Percentiles rank a stretch among this genome's conserved stretches.
Conservation (phyloP, 495 filamentous ascomycete genomes). For the Beverwykella pulmonaria region DNA sequence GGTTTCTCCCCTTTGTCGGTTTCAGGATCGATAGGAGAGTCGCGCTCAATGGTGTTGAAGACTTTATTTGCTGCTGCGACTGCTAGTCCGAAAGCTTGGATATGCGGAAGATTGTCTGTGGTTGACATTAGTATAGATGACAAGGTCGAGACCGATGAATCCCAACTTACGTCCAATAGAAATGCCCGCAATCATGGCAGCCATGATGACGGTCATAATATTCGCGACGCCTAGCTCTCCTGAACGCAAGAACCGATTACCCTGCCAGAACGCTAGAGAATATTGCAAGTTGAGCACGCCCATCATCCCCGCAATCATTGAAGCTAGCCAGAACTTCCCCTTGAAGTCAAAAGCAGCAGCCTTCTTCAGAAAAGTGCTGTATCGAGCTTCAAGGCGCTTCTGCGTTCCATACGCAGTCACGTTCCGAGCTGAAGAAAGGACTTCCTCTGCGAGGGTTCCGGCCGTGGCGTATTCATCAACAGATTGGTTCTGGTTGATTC, state of each 20-base stretch:
- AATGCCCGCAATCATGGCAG: conserved; percentile 89
- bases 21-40: conserved; percentile 83
- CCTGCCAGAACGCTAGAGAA: conserved; percentile 89
- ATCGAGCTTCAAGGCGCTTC: conserved; percentile 81
- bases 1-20: conserved; percentile 70
- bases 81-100: conserved; percentile 78
- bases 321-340: conserved; percentile 66
- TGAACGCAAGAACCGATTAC: conserved; percentile 73
- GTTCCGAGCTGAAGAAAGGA: conserved; percentile 90
- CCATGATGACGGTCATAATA: conserved; percentile 81
- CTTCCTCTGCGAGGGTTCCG: conserved; percentile 90
- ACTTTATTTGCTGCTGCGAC: conserved; percentile 88
- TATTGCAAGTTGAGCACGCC: conserved; percentile 84
- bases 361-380: conserved; percentile 69
- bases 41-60: conserved; percentile 85
- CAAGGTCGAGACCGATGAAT: no score
- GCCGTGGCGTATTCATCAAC: conserved; percentile 78
- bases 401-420: conserved; percentile 93
- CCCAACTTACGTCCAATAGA: conserved; percentile 69
- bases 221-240: conserved; percentile 59
- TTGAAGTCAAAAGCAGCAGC: conserved; percentile 80
- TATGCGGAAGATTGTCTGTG: conserved; percentile 75
- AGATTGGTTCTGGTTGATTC: conserved; percentile 76
- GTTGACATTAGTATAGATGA: background rate
- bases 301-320: conserved; percentile 85